A percentile compares a stretch with the other conserved stretches of the same genome.
These are phyloP conservation scores for Gossypium stocksii DNA, from an alignment of 345 rosid species.

Conservation along the genomic window DNA sequence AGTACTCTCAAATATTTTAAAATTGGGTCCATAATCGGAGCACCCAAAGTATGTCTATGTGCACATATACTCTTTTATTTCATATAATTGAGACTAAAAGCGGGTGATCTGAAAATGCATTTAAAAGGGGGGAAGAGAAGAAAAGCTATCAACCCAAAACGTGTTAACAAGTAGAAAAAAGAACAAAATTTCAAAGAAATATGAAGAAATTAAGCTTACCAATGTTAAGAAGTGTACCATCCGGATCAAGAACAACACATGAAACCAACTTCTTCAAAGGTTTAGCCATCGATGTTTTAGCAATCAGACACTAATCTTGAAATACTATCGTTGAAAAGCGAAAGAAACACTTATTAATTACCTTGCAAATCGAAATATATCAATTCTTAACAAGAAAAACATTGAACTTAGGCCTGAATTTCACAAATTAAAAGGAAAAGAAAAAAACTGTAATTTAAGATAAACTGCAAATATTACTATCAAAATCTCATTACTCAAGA, in stretches of 20 bases:
- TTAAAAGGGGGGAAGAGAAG: not conserved
- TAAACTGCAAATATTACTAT: not conserved
- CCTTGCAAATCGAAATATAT: not conserved
- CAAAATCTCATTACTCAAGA: too few species aligned
- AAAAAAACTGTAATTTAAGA: not conserved
- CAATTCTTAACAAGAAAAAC: not conserved
- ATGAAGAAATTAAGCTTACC: conserved; percentile 27
- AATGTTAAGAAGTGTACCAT: conserved; percentile 66
- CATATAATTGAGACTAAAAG: not conserved
- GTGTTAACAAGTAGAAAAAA: not conserved
- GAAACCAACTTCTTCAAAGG: conserved; percentile 41
- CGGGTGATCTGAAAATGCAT: not conserved
- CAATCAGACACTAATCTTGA: not conserved
- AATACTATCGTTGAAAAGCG: not conserved
- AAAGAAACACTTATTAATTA: not conserved
- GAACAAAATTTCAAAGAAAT: not conserved
- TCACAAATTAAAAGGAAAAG: not conserved
- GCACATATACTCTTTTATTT: not conserved
- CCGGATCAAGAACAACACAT: conserved; percentile 66
- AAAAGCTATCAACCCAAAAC: not conserved
- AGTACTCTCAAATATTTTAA: not conserved
- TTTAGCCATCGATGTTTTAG: conserved; percentile 33
- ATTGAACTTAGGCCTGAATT: not conserved
- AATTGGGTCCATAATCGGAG: not conserved
- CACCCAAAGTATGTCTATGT: not conserved